Evolutionary conservation across 768 basidiomycete genomes (phyloP).

Genomic region (Cubamyces lactineus): DNA sequence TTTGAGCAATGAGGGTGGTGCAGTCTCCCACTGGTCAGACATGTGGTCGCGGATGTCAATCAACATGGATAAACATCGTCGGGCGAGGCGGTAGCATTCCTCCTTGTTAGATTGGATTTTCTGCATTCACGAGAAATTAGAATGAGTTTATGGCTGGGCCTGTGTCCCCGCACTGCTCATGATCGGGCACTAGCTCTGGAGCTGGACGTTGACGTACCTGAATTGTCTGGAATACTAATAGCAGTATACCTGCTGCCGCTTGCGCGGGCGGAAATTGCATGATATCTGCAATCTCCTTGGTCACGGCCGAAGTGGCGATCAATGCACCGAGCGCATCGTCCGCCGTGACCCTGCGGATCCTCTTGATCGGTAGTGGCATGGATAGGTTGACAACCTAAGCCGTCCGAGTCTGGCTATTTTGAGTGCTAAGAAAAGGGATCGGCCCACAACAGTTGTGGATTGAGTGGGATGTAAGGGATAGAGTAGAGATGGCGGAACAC

Average conservation of each 20-base stretch:
- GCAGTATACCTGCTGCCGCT: constrained; percentile 43
- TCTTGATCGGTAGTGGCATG: constrained; percentile 7
- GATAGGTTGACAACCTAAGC: too few species aligned
- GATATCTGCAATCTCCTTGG: constrained; percentile 38
- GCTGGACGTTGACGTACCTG: constrained; percentile 37
- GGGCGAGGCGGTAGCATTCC: constrained; percentile 43
- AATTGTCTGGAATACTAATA: constrained; percentile 49
- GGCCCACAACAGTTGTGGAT: too few species aligned
- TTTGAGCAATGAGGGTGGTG: constrained; percentile 43
- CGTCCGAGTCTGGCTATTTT: too few species aligned
- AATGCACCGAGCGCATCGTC: constrained; percentile 37
- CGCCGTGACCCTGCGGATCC: constrained; percentile 29
- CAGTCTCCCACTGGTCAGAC: constrained; percentile 47
- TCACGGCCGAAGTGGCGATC: constrained; percentile 34
- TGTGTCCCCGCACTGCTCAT: background rate
- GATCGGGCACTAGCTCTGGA: background rate
- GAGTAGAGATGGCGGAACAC: too few species aligned
- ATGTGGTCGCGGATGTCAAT: constrained; percentile 50
- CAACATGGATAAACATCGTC: constrained; percentile 46
- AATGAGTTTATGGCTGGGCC: constrained; percentile 6
- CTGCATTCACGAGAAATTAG: constrained; percentile 16
- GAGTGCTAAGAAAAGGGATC: too few species aligned
- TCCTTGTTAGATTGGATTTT: constrained; percentile 42
- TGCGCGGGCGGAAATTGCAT: constrained; percentile 47
- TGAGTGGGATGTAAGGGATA: too few species aligned